Evolutionary conservation across 352 stramenopile species (phyloP).

Genomic region (Phytophthora megakarya): DNA sequence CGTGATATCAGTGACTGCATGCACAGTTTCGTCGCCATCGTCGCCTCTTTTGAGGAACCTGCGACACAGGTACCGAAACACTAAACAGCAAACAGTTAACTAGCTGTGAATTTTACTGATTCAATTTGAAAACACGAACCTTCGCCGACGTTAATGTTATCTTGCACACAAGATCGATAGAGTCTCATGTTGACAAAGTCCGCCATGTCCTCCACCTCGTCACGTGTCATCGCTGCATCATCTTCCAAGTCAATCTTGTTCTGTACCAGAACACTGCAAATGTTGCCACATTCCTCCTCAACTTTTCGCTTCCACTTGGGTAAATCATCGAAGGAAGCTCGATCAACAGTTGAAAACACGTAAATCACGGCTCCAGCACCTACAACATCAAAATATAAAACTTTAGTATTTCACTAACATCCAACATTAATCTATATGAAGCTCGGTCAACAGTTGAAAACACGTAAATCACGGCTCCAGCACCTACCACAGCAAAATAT

Average conservation of each 20-base stretch:
- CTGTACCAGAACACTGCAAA: constrained; percentile 73
- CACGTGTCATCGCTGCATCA: constrained; percentile 58
- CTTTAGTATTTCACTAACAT: not conserved
- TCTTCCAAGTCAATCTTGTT: constrained; percentile 81
- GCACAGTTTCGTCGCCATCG: constrained; percentile 36
- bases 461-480: constrained; percentile 73
- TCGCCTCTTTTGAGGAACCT: constrained; percentile 54
- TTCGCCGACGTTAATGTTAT: constrained; percentile 79
- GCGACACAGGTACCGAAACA: constrained; percentile 64
- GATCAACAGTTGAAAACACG: constrained; percentile 78
- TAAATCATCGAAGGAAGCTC: constrained; percentile 72
- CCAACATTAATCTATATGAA: too few species aligned
- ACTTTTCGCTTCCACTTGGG: constrained; percentile 78
- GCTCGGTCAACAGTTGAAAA: constrained; percentile 77
- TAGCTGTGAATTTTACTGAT: too few species aligned
- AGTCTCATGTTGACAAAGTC: constrained; percentile 59
- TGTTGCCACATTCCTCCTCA: constrained; percentile 64
- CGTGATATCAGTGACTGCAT: constrained; percentile 60
- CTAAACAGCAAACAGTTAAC: constrained; percentile 15
- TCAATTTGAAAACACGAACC: too few species aligned
- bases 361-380: constrained; percentile 72
- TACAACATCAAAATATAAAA: constrained; percentile 1
- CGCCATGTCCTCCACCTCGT: constrained; percentile 69
- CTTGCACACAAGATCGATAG: constrained; percentile 69
- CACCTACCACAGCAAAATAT: constrained; percentile 29